Conservation (phyloP, 2,329 filamentous ascomycete species). For the Bisporella sp. region DNA sequence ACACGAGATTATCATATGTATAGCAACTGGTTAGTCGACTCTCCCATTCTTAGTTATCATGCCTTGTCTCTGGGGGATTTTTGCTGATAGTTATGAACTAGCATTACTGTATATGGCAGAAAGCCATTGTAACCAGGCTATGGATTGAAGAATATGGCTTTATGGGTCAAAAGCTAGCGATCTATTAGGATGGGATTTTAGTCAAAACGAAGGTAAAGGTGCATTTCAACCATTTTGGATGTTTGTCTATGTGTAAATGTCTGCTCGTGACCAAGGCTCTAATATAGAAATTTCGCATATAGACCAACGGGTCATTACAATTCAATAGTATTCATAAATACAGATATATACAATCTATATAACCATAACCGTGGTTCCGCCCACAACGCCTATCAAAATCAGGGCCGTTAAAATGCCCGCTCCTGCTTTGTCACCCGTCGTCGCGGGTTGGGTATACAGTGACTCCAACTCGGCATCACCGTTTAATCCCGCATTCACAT, state of each 20-base stretch:
- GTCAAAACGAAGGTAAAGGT: too few species aligned
- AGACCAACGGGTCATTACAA: too few species aligned
- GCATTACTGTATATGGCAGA: not conserved
- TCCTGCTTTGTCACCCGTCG: slow-evolving; percentile 33
- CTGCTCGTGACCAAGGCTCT: too few species aligned
- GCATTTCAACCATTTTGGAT: too few species aligned
- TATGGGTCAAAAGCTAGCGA: too few species aligned
- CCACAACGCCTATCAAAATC: slow-evolving; percentile 17
- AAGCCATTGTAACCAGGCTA: not conserved
- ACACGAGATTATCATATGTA: slow-evolving; percentile 4
- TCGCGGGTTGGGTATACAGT: slow-evolving; percentile 16
- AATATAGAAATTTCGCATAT: too few species aligned
- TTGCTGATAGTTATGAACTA: not conserved
- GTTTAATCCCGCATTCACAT: slow-evolving; percentile 15
- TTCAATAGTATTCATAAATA: too few species aligned
- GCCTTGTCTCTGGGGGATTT: not conserved
- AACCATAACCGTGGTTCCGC: slow-evolving; percentile 12
- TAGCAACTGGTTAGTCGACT: not conserved
- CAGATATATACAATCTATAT: not conserved
- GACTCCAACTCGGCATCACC: slow-evolving; percentile 1
- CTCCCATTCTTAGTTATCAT: not conserved
- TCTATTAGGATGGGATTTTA: too few species aligned
- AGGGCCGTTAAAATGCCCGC: slow-evolving; percentile 35
- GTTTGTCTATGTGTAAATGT: too few species aligned
- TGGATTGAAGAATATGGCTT: not conserved